These are phyloP conservation scores for Dacryopinax primogenitus DNA, from an alignment of 768 basidiomycete genomes.

Conservation along the genomic window DNA sequence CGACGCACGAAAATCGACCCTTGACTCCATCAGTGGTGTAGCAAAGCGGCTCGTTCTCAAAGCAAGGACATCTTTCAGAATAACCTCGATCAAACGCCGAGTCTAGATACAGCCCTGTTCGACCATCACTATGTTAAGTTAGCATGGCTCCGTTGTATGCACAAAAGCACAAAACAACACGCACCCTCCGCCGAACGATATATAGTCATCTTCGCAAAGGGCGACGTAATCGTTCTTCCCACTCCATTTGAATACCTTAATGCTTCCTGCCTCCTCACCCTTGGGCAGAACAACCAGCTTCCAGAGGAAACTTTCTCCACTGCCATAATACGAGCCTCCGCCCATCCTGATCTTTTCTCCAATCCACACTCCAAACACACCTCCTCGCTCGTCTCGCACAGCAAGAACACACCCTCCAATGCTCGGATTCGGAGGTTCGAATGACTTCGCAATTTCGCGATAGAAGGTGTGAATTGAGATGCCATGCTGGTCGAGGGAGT, in stretches of 20 bases:
- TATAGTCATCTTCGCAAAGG: constrained; percentile 62
- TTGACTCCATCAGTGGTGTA: constrained; percentile 24
- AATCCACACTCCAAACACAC: constrained; percentile 71
- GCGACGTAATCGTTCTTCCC: constrained; percentile 84
- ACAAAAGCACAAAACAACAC: constrained; percentile 26
- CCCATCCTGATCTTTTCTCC: constrained; percentile 52
- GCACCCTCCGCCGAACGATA: constrained; percentile 89
- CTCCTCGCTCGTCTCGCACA: constrained; percentile 49
- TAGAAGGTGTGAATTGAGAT: constrained; percentile 87
- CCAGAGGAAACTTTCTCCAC: constrained; percentile 85
- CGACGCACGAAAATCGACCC: constrained; percentile 77
- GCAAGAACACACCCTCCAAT: constrained; percentile 46
- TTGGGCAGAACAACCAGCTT: constrained; percentile 27
- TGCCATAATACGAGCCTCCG: constrained; percentile 66
- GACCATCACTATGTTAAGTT: constrained; percentile 49
- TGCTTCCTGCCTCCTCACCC: constrained; percentile 27
- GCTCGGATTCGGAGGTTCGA: constrained; percentile 14
- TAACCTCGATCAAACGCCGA: constrained; percentile 69
- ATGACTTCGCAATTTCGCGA: constrained; percentile 22
- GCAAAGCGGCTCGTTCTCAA: constrained; percentile 75
- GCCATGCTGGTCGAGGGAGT: constrained; percentile 90
- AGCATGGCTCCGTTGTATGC: neutral
- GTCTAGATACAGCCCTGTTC: constrained; percentile 82
- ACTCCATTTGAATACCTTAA: constrained; percentile 69
- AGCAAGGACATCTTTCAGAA: constrained; percentile 73